Conservation (phyloP, 192 early-diverging fungal genomes). For the Geranomyces variabilis region DNA sequence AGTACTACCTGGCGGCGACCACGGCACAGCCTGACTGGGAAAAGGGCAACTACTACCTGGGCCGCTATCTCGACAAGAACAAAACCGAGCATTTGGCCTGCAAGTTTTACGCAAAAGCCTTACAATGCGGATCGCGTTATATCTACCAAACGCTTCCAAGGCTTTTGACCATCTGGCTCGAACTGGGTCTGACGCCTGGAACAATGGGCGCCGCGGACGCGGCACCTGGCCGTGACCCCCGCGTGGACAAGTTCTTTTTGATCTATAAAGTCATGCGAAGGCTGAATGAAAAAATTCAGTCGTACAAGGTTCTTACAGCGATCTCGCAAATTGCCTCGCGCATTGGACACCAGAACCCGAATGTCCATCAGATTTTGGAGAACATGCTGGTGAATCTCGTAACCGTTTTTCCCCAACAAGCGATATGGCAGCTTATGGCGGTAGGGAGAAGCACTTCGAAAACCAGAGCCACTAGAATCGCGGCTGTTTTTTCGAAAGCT, state of each 20-base stretch:
- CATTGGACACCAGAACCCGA: slow-evolving; percentile 73
- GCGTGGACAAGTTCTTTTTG: slow-evolving; percentile 54
- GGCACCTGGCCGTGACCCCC: slow-evolving; percentile 25
- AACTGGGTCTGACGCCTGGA: slow-evolving; percentile 53
- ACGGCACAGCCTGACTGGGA: slow-evolving; percentile 58
- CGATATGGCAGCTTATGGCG: slow-evolving; percentile 85
- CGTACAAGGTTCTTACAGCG: slow-evolving; percentile 75
- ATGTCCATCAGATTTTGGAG: slow-evolving; percentile 71
- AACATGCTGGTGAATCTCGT: slow-evolving; percentile 72
- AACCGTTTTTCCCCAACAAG: slow-evolving; percentile 76
- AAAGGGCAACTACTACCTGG: slow-evolving; percentile 64
- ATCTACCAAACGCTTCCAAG: slow-evolving; percentile 85
- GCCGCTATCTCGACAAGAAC: slow-evolving; percentile 65
- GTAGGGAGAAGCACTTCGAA: slow-evolving; percentile 70
- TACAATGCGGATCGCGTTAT: slow-evolving; percentile 73
- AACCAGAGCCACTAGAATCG: slow-evolving; percentile 63
- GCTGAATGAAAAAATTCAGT: slow-evolving; percentile 61
- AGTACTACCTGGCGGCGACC: neutral
- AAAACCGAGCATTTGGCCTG: slow-evolving; percentile 23
- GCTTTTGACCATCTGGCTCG: slow-evolving; percentile 84
- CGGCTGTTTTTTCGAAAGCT: slow-evolving; percentile 69
- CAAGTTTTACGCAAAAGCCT: slow-evolving; percentile 52
- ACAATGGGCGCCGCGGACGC: slow-evolving; percentile 6
- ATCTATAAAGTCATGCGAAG: slow-evolving; percentile 58
- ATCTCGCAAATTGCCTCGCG: slow-evolving; percentile 87